phyloP scores from a whole-genome alignment of 2,329 filamentous ascomycete species.

The Colletotrichum siamense region DNA sequence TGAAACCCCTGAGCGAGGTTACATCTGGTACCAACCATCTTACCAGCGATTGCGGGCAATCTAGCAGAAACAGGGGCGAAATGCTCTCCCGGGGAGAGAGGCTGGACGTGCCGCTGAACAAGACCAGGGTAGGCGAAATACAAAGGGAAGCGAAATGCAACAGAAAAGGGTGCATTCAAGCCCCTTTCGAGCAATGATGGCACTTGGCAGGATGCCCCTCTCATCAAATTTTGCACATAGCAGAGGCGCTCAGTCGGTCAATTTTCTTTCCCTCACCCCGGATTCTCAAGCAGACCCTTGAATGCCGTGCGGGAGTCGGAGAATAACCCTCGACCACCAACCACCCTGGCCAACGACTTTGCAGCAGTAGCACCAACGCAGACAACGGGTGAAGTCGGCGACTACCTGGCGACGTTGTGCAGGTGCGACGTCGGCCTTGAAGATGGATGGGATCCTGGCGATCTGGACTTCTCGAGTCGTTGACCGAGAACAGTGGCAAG shows the following conservation, averaged over 20 bases:
- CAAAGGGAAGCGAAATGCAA: conserved; percentile 9
- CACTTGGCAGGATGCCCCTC: background rate
- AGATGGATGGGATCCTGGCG: background rate
- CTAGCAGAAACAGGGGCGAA: background rate
- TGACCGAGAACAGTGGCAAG: background rate
- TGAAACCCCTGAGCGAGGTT: background rate
- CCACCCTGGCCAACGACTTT: background rate
- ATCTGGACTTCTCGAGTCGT: background rate
- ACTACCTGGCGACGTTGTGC: background rate
- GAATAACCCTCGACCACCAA: background rate
- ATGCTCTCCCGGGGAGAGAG: background rate
- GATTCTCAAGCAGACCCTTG: background rate
- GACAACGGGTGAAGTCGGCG: background rate
- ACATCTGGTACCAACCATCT: background rate
- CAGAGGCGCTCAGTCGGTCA: background rate
- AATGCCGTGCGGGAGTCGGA: conserved; percentile 1
- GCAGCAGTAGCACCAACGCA: background rate
- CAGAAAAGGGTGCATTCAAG: background rate
- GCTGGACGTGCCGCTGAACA: background rate
- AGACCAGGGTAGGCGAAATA: conserved; percentile 17
- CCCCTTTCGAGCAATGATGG: conserved; percentile 3
- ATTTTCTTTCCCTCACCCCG: background rate
- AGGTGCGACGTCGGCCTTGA: background rate
- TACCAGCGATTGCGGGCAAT: background rate
- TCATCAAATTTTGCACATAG: background rate